Evolutionary conservation across 2,329 filamentous ascomycete species (phyloP), one percentile per base, ranked within the genome.

Genomic region (Fusarium xylarioides): DNA sequence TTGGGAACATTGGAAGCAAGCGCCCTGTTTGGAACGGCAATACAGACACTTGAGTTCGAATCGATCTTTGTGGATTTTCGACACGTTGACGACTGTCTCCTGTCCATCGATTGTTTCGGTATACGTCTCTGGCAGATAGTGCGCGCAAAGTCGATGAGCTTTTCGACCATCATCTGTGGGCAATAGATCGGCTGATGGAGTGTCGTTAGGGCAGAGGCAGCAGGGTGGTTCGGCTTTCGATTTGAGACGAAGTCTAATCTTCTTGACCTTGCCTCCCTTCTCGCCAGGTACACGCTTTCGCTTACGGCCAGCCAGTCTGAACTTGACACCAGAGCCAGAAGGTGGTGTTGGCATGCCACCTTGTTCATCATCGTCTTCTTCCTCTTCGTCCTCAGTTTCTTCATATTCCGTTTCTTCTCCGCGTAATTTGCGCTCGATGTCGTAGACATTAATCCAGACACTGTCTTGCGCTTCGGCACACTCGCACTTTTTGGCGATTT

Each of bases 401-500:
- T 95, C 93, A 76, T 93, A 93, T 75, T 95, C 94, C 10, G 94
- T 94, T 65, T 93, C 92, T 80, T 98, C 95, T 47, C 96, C 96
- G 57, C 95, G 90, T 52, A 98, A 84, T 81, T 97, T 98, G 69
- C 96, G 93, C 83, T 99, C 95, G 64, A 99, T 97, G 78, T 98
- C 96, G 66, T 94, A 91, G 8, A 98, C 95, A 79, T 99, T 95
- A 59, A 99, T 95, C 95, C 97, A 99, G 7, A 99, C 96, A 78
- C 95, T 98, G 85, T 99, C 96, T 68, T 97, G 91, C 74, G 97
- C 95, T 67, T 96, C 90, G 77, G 96, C 95, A 80, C 96, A 99
- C 79, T 98, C 92, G 82, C 96, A 99, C 81, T 96, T 97, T 83
- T 98, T 97, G 21, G 96, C 96, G 75, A 97, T 95, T 77, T 95